Evolutionary conservation across 306 rosid species (phyloP).

Genomic region (Pyrus betulifolia): DNA sequence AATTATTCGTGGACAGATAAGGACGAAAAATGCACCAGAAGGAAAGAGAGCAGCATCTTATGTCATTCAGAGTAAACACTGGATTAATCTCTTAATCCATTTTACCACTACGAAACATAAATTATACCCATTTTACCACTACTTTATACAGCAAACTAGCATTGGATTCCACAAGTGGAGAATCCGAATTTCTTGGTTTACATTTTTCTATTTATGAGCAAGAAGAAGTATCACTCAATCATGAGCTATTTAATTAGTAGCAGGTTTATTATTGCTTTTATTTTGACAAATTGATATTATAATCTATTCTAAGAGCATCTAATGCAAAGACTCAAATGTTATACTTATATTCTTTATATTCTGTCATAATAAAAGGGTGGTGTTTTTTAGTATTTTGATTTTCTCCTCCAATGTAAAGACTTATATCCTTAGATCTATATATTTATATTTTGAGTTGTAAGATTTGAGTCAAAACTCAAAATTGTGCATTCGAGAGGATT

Average conservation of each 20-base stretch:
- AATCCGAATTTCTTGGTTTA: not conserved
- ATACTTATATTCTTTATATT: no score
- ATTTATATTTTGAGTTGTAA: not conserved
- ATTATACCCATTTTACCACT: not conserved
- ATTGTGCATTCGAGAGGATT: not conserved
- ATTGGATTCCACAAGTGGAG: not conserved
- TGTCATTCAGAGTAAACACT: no score
- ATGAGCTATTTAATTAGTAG: no score
- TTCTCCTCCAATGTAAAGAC: not conserved
- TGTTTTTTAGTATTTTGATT: not conserved
- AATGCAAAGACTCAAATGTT: not conserved
- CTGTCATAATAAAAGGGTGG: not conserved
- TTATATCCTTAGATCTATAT: not conserved
- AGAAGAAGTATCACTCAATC: not conserved
- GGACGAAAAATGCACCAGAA: not conserved
- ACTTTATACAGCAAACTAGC: not conserved
- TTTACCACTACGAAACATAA: not conserved
- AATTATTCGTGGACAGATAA: not conserved
- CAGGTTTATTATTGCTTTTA: no score
- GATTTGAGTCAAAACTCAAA: not conserved
- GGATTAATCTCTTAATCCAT: no score
- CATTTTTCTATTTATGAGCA: not conserved
- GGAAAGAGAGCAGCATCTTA: not conserved
- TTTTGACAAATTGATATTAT: no score
- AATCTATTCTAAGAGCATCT: not conserved